Percentiles rank a stretch among this genome's conserved stretches.
These are phyloP conservation scores for Yamadazyma triangularis DNA, from an alignment of 1,139 yeast genomes.

Conservation along the genomic window DNA sequence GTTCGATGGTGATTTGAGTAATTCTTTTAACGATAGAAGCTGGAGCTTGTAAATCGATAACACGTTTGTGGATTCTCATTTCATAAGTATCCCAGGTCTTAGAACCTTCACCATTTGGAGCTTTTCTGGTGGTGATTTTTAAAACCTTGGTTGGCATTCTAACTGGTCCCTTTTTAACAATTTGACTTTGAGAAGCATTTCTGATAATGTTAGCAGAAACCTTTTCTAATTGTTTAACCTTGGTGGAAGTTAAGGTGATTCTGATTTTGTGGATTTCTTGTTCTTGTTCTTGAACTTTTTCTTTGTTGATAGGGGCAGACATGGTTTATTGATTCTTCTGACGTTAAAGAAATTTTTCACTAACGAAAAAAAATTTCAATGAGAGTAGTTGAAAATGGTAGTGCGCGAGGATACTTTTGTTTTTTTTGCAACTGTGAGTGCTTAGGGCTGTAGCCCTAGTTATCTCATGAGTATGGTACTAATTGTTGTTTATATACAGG, in stretches of 20 bases:
- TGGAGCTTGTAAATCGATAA: slow-evolving; percentile 97
- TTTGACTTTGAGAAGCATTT: slow-evolving; percentile 80
- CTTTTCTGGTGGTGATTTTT: slow-evolving; percentile 99
- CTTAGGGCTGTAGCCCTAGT: slow-evolving; percentile 1
- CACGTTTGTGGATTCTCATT: slow-evolving; percentile 99
- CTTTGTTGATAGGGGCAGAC: slow-evolving; percentile 81
- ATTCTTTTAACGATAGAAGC: slow-evolving; percentile 90
- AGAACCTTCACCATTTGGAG: slow-evolving; percentile 99
- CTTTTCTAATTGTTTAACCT: slow-evolving; percentile 97
- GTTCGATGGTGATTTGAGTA: slow-evolving; percentile 85
- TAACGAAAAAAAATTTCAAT: slow-evolving; percentile 8
- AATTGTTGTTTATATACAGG: no score
- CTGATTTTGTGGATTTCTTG: slow-evolving; percentile 95
- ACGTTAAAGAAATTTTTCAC: slow-evolving; percentile 26
- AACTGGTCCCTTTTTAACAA: slow-evolving; percentile 97
- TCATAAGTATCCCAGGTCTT: slow-evolving; percentile 99
- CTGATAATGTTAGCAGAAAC: slow-evolving; percentile 81
- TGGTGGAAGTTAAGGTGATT: slow-evolving; percentile 98
- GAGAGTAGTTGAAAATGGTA: slow-evolving; percentile 9
- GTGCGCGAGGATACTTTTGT: slow-evolving; percentile 1
- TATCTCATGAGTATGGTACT: no score
- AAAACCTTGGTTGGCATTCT: slow-evolving; percentile 99
- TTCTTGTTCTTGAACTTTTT: slow-evolving; percentile 73
- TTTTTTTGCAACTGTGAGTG: no score
- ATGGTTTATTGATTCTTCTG: slow-evolving; percentile 45